A percentile compares a stretch with the other conserved stretches of the same genome.
Conservation (phyloP, 495 filamentous ascomycete genomes). For the Lophiostoma macrostomum region DNA sequence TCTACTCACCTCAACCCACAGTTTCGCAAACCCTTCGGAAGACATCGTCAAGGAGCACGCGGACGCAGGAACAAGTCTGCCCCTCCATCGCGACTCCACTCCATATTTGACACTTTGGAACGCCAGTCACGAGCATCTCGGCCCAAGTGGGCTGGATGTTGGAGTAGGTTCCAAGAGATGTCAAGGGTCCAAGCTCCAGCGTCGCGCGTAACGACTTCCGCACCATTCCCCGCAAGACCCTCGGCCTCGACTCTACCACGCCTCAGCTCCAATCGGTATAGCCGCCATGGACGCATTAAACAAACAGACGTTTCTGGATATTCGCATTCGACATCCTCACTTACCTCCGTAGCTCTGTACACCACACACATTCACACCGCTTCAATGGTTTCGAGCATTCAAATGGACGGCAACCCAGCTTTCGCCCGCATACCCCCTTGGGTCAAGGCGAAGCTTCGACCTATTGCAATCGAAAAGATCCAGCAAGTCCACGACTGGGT, state of each 20-base stretch:
- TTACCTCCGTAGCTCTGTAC: constrained; percentile 7
- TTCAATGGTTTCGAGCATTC: constrained; percentile 19
- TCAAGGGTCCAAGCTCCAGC: constrained; percentile 19
- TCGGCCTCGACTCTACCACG: constrained; percentile 11
- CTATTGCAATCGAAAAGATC: constrained; percentile 42
- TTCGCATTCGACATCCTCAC: not conserved
- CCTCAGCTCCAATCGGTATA: constrained; percentile 12
- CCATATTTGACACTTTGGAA: not conserved
- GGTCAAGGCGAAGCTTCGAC: constrained; percentile 42
- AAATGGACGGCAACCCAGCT: constrained; percentile 35
- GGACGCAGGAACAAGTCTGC: not conserved
- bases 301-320: not conserved
- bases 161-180: not conserved
- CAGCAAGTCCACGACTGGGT: constrained; percentile 43
- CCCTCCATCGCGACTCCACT: constrained; percentile 2
- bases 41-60: constrained; percentile 16
- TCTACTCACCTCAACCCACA: constrained; percentile 28
- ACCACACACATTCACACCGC: not conserved
- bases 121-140: constrained; percentile 4
- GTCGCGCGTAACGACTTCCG: constrained; percentile 15
- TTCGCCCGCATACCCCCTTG: constrained; percentile 42
- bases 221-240: constrained; percentile 20
- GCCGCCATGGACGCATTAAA: constrained; percentile 9
- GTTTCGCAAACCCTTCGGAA: constrained; percentile 23
- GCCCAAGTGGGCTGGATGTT: not conserved